Evolutionary conservation across 805 yeast species (phyloP), one percentile per base, ranked within the genome.

Genomic region (Kazachstania viticola): DNA sequence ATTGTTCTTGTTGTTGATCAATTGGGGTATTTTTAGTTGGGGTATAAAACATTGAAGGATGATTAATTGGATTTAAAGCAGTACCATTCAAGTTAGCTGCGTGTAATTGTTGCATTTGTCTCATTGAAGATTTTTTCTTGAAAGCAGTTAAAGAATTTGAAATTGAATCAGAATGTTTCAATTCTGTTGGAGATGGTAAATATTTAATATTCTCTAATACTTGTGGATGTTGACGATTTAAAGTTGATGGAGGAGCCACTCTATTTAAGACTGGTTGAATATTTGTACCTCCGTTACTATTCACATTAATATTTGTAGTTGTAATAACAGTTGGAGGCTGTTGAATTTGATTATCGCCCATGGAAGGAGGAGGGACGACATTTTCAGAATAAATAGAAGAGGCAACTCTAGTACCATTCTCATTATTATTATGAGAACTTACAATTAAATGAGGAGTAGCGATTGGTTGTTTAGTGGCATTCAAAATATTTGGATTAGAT

Each of bases 51-150:
- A 59, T 53, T 21, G 60, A 64, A 12, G 66, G 60, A 36, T 64
- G 60, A 25, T 61, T 64, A 36, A 65, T 43, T 29, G 70, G 70
- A 43, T 64, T 64, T 25, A 51, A 50, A 28, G 54, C 49, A 2
- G 53, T 46, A 28, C 58, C 56, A 17, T 54, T 48, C 23, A 58
- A 13, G 36, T 39, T 15, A 5, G 30, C n/a, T 21, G 36, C 34
- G n/a, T n/a, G n/a, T n/a, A n/a, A n/a, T n/a, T n/a, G n/a, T n/a
- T n/a, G n/a, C n/a, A n/a, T n/a, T 11, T 50, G 40, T 40, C 54
- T 48, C 33, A 51, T 54, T n/a, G 53, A 46, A 31, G 59, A 47
- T 23, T 54, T 48, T 27, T 44, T 35, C 32, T 41, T 48, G 46
- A 42, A 59, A 32, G 41, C 57, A 26, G 52, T 56, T 27, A 49